Evolutionary conservation across 805 yeast genomes (phyloP).

Genomic region (Yamadazyma ubonensis): DNA sequence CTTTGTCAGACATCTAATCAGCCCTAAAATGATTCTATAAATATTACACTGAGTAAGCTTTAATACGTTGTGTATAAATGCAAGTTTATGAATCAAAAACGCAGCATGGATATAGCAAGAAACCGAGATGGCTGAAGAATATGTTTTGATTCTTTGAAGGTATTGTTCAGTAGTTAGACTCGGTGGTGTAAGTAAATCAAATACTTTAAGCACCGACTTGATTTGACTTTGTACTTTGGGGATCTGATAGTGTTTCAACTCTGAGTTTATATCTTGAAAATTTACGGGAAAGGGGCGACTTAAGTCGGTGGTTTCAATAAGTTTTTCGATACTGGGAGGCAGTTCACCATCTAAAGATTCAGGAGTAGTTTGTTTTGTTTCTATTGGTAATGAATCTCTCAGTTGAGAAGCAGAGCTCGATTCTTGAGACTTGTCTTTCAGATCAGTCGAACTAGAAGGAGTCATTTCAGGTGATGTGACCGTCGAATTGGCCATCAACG

Average conservation of each 20-base stretch:
- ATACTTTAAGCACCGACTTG: slow-evolving; percentile 28
- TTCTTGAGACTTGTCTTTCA: neutral
- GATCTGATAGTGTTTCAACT: slow-evolving; percentile 12
- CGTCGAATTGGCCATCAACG: neutral
- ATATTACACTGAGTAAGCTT: slow-evolving; percentile 33
- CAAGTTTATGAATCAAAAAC: slow-evolving; percentile 34
- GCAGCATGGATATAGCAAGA: slow-evolving; percentile 41
- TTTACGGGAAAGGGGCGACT: slow-evolving; percentile 8
- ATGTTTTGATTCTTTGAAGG: slow-evolving; percentile 36
- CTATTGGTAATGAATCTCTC: too few relatives aligned
- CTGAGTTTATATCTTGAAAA: slow-evolving; percentile 16
- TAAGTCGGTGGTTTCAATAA: slow-evolving; percentile 14
- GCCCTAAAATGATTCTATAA: slow-evolving; percentile 39
- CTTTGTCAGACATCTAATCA: slow-evolving; percentile 43
- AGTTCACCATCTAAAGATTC: slow-evolving; percentile 15
- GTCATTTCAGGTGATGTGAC: neutral
- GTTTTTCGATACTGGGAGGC: slow-evolving; percentile 4
- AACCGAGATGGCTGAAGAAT: slow-evolving; percentile 40
- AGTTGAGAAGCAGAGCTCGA: too few relatives aligned
- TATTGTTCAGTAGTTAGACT: slow-evolving; percentile 34
- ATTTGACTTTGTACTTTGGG: slow-evolving; percentile 21
- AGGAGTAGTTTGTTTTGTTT: slow-evolving; percentile 21
- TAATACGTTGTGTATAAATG: slow-evolving; percentile 32
- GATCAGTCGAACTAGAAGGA: neutral
- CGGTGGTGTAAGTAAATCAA: slow-evolving; percentile 36